Evolutionary conservation across 2,329 filamentous ascomycete species (phyloP).

Genomic region (Ilyonectria mors-panacis): DNA sequence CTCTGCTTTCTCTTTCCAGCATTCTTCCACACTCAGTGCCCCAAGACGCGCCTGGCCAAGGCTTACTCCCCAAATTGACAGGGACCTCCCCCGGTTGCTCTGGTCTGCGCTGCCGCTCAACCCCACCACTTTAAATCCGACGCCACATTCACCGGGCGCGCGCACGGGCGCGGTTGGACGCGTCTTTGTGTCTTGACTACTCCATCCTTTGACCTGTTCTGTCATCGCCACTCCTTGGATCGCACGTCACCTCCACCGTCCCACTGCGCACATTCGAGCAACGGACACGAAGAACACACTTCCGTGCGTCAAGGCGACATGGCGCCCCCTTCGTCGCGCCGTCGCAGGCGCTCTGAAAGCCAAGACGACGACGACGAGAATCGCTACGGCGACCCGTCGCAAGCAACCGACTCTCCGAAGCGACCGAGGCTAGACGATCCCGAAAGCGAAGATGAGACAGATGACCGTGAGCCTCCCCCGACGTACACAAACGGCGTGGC

Average conservation of each 20-base stretch:
- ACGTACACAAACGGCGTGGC: conserved; percentile 32
- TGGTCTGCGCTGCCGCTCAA: not conserved
- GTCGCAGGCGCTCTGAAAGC: conserved; percentile 60
- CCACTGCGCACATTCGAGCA: not conserved
- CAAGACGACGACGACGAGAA: conserved; percentile 55
- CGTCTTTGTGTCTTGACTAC: conserved; percentile 34
- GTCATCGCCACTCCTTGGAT: not conserved
- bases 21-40: not conserved
- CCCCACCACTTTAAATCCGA: conserved; percentile 46
- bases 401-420: conserved; percentile 52
- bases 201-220: not conserved
- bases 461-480: conserved; percentile 27
- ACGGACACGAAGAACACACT: not conserved
- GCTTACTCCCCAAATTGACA: not conserved
- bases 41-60: not conserved
- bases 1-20: not conserved
- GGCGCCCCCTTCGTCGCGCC: conserved; percentile 52
- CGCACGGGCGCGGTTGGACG: conserved; percentile 41
- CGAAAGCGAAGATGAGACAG: conserved; percentile 38
- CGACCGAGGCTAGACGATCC: conserved; percentile 52
- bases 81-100: not conserved
- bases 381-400: conserved; percentile 41
- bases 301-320: conserved; percentile 39
- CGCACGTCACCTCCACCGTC: conserved; percentile 3
- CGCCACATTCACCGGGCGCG: conserved; percentile 39